Evolutionary conservation across 768 basidiomycete genomes (phyloP).

Genomic region (Podaxis sp.): DNA sequence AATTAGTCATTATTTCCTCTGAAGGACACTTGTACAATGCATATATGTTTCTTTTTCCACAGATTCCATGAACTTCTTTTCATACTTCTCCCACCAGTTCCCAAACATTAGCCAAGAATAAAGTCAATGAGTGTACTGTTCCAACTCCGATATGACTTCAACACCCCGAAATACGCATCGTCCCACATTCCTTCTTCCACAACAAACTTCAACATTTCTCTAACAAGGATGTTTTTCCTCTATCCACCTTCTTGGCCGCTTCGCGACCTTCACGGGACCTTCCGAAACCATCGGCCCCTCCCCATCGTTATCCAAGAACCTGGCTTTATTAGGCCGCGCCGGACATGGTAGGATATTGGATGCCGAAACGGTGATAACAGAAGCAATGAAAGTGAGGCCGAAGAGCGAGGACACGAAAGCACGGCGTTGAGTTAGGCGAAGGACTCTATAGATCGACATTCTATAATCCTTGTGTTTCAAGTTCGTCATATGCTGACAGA

Average conservation of each 20-base stretch:
- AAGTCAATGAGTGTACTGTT: background rate
- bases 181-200: background rate
- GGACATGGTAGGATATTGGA: slow-evolving; percentile 82
- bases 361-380: slow-evolving; percentile 77
- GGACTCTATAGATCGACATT: slow-evolving; percentile 58
- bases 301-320: slow-evolving; percentile 56
- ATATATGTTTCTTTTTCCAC: slow-evolving; percentile 16
- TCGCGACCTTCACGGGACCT: slow-evolving; percentile 51
- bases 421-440: slow-evolving; percentile 67
- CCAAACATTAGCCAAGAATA: background rate
- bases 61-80: background rate
- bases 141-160: background rate
- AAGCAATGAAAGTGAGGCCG: slow-evolving; percentile 75
- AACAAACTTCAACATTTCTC: slow-evolving; percentile 22
- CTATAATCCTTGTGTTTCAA: slow-evolving; percentile 29
- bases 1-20: slow-evolving; percentile 18
- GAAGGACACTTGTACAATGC: slow-evolving; percentile 20
- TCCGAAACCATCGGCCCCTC: slow-evolving; percentile 24
- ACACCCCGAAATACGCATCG: background rate
- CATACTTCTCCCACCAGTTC: background rate
- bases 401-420: slow-evolving; percentile 78
- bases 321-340: slow-evolving; percentile 55
- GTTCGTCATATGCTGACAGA: background rate
- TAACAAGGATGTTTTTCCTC: slow-evolving; percentile 59
- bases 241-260: slow-evolving; percentile 77